Percentiles rank a stretch among this genome's conserved stretches.
phyloP scores from a whole-genome alignment of 805 yeast species.

The Hanseniaspora thailandica region DNA sequence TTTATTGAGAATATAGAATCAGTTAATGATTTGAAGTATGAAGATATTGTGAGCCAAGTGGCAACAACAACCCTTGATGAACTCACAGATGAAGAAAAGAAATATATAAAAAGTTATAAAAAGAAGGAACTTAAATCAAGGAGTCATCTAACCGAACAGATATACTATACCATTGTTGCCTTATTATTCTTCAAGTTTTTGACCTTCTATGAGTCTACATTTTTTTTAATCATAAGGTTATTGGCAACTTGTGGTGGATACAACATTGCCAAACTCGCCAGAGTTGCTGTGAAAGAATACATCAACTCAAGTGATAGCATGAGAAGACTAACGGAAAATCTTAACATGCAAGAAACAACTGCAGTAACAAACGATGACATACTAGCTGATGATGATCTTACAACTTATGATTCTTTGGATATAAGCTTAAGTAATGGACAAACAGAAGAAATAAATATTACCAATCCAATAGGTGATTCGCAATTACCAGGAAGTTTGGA shows the following conservation, averaged over 20 bases:
- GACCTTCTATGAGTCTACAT: constrained; percentile 10
- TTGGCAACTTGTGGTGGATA: constrained; percentile 1
- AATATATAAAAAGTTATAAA: constrained; percentile 3
- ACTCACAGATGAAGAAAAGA: constrained; percentile 4
- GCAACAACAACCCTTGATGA: background rate
- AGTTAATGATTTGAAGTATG: background rate
- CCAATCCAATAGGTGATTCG: background rate
- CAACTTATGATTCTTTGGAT: background rate
- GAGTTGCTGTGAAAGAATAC: constrained; percentile 1
- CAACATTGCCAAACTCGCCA: constrained; percentile 5
- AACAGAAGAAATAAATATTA: background rate
- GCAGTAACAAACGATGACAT: background rate
- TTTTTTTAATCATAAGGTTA: constrained; percentile 7
- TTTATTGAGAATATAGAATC: background rate
- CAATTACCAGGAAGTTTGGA: constrained; percentile 3
- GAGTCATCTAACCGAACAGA: constrained; percentile 3
- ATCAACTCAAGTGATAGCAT: background rate
- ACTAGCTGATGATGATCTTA: background rate
- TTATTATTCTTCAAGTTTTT: constrained; percentile 12
- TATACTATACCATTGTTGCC: background rate
- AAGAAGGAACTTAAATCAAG: constrained; percentile 7
- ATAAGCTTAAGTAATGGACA: background rate
- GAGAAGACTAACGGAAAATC: background rate
- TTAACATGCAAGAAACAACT: background rate
- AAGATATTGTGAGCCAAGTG: background rate